These are phyloP conservation scores for Irpex lacteus DNA, from an alignment of 1,284 basidiomycete genomes.

Conservation along the genomic window DNA sequence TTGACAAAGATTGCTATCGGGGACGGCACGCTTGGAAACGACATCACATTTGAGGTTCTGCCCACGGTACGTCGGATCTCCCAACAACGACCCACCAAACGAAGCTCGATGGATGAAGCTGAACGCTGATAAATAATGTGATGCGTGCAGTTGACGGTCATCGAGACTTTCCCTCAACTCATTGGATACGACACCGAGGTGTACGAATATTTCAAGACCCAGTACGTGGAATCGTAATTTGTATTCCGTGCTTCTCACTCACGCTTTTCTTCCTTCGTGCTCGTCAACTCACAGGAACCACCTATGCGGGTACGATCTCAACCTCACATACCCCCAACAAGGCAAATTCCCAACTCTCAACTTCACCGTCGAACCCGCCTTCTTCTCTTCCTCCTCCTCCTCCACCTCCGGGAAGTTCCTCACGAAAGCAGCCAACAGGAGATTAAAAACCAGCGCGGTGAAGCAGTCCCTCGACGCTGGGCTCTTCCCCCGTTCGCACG, in stretches of 20 bases:
- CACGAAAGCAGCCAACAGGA: background rate
- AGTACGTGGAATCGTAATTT: constrained; percentile 40
- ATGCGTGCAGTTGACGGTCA: constrained; percentile 10
- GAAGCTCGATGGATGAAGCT: no score
- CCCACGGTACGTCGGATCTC: constrained; percentile 46
- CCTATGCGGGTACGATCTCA: constrained; percentile 52
- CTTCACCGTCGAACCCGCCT: constrained; percentile 1
- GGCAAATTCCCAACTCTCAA: constrained; percentile 40
- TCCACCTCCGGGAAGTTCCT: background rate
- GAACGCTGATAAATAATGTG: no score
- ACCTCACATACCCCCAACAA: constrained; percentile 65
- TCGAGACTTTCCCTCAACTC: constrained; percentile 18
- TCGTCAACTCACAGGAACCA: constrained; percentile 4
- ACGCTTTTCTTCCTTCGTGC: background rate
- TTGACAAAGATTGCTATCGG: constrained; percentile 64
- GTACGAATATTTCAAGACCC: constrained; percentile 63
- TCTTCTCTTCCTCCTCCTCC: background rate
- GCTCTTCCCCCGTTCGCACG: background rate
- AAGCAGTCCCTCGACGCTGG: constrained; percentile 1
- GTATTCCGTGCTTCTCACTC: background rate
- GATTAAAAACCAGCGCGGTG: background rate
- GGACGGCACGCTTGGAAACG: constrained; percentile 52
- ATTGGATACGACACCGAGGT: constrained; percentile 47
- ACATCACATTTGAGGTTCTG: constrained; percentile 44
- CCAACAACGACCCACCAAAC: background rate